phyloP scores from a whole-genome alignment of 306 rosid genomes.

The Cucurbita ficifolia region DNA sequence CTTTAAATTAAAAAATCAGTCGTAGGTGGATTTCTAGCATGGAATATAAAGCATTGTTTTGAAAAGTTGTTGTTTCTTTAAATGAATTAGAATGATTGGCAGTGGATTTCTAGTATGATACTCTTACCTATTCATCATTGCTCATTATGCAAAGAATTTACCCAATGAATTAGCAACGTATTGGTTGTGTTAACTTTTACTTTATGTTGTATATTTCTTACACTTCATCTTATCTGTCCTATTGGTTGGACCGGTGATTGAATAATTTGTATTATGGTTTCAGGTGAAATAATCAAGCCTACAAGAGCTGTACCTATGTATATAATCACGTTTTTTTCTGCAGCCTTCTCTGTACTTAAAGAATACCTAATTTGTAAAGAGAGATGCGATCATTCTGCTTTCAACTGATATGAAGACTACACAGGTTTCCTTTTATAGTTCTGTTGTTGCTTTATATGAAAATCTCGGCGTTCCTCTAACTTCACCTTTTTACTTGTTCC shows the following conservation, averaged over 20 bases:
- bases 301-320: neutral
- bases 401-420: constrained; percentile 42
- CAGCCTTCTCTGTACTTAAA: neutral
- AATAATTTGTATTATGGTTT: neutral
- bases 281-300: constrained; percentile 13
- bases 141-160: neutral
- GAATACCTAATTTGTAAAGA: constrained; percentile 1
- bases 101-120: neutral
- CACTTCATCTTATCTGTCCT: neutral
- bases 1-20: neutral
- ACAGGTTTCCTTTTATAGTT: constrained; percentile 17
- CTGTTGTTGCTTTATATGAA: neutral
- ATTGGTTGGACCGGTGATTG: neutral
- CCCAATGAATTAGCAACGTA: neutral
- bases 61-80: neutral
- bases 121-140: neutral
- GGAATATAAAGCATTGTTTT: neutral
- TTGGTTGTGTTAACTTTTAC: neutral
- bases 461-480: neutral
- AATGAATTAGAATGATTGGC: neutral
- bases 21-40: neutral
- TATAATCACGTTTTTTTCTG: neutral
- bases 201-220: neutral
- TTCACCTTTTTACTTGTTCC: neutral
- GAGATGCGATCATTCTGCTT: constrained; percentile 26